Percentiles rank a stretch among this genome's conserved stretches.
phyloP scores from a whole-genome alignment of 2,329 filamentous ascomycete species.

The Fusarium buxicola region DNA sequence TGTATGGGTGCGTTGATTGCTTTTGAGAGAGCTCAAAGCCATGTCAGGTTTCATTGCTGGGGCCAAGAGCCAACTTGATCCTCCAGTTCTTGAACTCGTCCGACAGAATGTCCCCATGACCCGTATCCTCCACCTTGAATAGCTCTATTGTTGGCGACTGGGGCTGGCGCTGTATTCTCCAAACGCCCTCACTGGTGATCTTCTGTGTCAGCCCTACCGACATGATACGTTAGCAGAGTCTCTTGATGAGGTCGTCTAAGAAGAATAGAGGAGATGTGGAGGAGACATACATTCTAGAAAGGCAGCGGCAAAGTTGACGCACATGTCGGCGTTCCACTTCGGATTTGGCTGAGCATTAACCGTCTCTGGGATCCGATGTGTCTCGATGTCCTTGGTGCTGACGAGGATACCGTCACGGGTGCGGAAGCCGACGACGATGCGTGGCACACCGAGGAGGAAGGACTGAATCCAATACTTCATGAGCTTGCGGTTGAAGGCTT shows the following conservation, averaged over 20 bases:
- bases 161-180: conserved; percentile 78
- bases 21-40: not conserved
- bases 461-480: conserved; percentile 98
- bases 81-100: conserved; percentile 82
- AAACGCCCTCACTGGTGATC: conserved; percentile 79
- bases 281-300: conserved; percentile 78
- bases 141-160: conserved; percentile 77
- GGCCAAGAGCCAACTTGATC: conserved; percentile 62
- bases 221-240: conserved; percentile 29
- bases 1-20: not conserved
- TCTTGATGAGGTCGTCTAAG: not conserved
- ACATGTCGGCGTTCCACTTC: conserved; percentile 91
- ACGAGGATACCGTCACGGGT: conserved; percentile 76
- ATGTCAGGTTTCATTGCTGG: conserved; percentile 32
- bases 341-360: conserved; percentile 74
- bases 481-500: conserved; percentile 88
- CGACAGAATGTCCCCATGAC: conserved; percentile 81
- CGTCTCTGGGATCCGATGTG: conserved; percentile 79
- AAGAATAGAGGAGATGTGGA: not conserved
- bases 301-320: conserved; percentile 86
- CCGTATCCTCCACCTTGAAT: conserved; percentile 75
- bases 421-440: conserved; percentile 91
- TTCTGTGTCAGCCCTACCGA: conserved; percentile 69
- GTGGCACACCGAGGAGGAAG: conserved; percentile 92
- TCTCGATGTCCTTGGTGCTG: conserved; percentile 82